phyloP scores from a whole-genome alignment of 1,284 basidiomycete species.

The Lentinula novae-zelandiae region DNA sequence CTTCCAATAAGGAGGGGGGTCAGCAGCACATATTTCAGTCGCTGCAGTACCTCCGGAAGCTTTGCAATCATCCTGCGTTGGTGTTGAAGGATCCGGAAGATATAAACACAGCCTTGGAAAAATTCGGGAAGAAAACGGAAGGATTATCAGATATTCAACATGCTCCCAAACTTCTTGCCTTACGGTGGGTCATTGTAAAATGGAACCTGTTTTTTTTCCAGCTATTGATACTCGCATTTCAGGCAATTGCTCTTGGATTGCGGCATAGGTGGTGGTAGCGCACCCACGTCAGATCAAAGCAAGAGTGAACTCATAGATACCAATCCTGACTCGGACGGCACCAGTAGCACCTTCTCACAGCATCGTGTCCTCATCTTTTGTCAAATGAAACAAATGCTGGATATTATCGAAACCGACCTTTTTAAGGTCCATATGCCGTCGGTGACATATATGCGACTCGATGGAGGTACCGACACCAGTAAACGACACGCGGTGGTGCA shows the following conservation, averaged over 20 bases:
- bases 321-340: constrained; percentile 40
- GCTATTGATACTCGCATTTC: neutral
- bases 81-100: constrained; percentile 73
- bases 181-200: constrained; percentile 56
- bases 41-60: constrained; percentile 93
- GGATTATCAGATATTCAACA: constrained; percentile 80
- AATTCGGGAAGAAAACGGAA: constrained; percentile 41
- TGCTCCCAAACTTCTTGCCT: constrained; percentile 91
- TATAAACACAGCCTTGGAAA: constrained; percentile 60
- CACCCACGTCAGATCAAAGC: constrained; percentile 39
- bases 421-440: constrained; percentile 92
- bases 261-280: constrained; percentile 75
- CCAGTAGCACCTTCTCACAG: constrained; percentile 72
- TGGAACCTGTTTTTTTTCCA: no score
- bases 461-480: constrained; percentile 85
- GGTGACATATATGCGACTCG: constrained; percentile 97
- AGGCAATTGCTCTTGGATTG: constrained; percentile 95
- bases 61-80: constrained; percentile 96
- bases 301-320: constrained; percentile 65
- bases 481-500: constrained; percentile 96
- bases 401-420: constrained; percentile 93
- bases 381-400: constrained; percentile 98
- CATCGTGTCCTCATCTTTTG: constrained; percentile 99
- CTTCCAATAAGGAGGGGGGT: constrained; percentile 37
- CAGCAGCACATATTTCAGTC: constrained; percentile 95